Conservation (phyloP, 2,329 filamentous ascomycete species). For the Boeremia lycopersici region DNA sequence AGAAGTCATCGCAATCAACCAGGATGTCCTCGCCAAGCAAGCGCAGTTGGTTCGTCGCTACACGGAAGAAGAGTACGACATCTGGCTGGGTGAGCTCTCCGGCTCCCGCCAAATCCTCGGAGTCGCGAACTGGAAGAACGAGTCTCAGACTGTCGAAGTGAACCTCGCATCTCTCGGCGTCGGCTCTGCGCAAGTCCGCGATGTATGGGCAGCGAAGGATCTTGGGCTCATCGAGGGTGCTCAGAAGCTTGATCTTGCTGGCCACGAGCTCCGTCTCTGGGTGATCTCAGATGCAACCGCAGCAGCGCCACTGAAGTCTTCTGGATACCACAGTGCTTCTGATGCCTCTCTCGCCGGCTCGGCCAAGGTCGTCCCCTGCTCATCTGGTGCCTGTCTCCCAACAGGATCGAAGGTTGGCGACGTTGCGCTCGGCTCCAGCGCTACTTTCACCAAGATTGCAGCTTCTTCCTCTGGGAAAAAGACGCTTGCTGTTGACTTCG, state of each 20-base stretch:
- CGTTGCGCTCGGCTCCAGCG: constrained; percentile 32
- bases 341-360: constrained; percentile 40
- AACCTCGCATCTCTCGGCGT: constrained; percentile 43
- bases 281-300: constrained; percentile 43
- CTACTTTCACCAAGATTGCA: constrained; percentile 38
- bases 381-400: constrained; percentile 35
- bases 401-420: constrained; percentile 41
- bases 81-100: constrained; percentile 48
- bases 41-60: constrained; percentile 55
- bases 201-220: constrained; percentile 45
- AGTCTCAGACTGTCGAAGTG: constrained; percentile 37
- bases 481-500: constrained; percentile 47
- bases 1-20: constrained; percentile 64
- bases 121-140: constrained; percentile 48
- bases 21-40: constrained; percentile 60
- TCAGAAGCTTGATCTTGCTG: constrained; percentile 25
- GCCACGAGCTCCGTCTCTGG: constrained; percentile 41
- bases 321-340: constrained; percentile 40
- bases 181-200: constrained; percentile 40
- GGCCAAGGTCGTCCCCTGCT: constrained; percentile 34
- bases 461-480: constrained; percentile 33
- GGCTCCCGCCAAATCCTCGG: constrained; percentile 44
- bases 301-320: constrained; percentile 15
- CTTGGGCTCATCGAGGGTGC: constrained; percentile 23
- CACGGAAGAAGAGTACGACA: constrained; percentile 47